Evolutionary conservation across 202 grass and related monocot species (phyloP), one percentile per base, ranked within the genome.

Genomic region (Panicum hallii): DNA sequence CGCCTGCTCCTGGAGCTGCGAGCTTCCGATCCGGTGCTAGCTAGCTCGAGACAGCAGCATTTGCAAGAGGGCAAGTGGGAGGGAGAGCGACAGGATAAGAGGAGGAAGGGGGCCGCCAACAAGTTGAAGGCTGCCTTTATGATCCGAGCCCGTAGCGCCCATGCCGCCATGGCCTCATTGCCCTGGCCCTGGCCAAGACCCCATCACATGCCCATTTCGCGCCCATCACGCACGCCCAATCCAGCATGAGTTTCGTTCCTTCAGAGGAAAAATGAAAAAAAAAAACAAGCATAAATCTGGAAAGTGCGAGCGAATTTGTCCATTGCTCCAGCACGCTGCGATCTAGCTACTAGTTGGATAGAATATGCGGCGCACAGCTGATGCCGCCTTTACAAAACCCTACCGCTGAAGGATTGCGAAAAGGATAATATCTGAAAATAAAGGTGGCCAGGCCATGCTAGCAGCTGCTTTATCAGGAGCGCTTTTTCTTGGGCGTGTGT

Each of bases 201-300:
- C 87, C 82, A 64, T 84, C 16, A 54, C 30, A 36, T 23, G 88
- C 79, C 88, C 83, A 82, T 82, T 55, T 72, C 72, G 82, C 48
- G 88, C 78, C 88, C 84, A 90, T 83, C 79, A 86, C 32, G 32
- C 32, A 2, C 7, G 79, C 11, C 67, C 42, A 43, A 74, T 74
- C 67, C 67, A 4, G 7, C 72, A 47, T 11, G 79, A 53, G 60
- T 74, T 78, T 73, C 58, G 43, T 32, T 3, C 57, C 73, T 3
- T 65, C 73, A 19, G 1, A 34, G 47, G 42, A 70, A 67, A 13
- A 50, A 11, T 7, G 19, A 22, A 77, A 72, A 81, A 63, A 5
- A 2, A 32, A 32, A 32, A 63, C 66, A 46, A 26, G 47, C 47
- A 74, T 56, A 55, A 80, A 74, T 80, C 70, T 11, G 5, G 28